Base-by-base conservation (phyloP, 768 basidiomycete species). In the Boletus vinaceobasis region DNA sequence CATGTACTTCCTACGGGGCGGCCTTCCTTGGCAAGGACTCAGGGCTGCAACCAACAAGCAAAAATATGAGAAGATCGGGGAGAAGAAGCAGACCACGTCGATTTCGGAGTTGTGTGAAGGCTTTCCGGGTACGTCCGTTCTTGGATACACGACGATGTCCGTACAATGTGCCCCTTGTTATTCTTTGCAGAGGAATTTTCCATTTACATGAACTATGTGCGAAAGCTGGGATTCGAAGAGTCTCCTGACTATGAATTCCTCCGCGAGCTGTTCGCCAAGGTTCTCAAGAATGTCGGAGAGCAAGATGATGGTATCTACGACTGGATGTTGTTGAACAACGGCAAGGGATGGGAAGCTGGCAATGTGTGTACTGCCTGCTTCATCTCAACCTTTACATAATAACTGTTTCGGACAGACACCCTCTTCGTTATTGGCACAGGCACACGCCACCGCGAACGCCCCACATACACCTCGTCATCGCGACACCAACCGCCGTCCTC, bases 51-150 rank as follows among this genome's bases (percentile, higher is more conserved):
- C 96, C 2, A 98, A 99, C 80, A 98, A 98, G 76, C 96, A 98
- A 72, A 98, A 98, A 76, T 99, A 99, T 70, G 97, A 99, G 75
- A 98, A 98, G 78, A 99, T 99, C 62, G 97, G 96, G 45, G 97
- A 97, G 77, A 98, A 98, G 82, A 99, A 93, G 75, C 96, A 98
- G 73, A 88, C 83, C 8, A 97, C 96, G 15, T 79, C 84, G 7
- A 98, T 99, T 63, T 77, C 83, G 26, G 96, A 99, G 70, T 76
- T 99, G 33, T 96, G 94, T 63, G 96, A 99, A 67, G 93, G 95
- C 32, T 98, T 96, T 76, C 96, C 97, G 59, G 93, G 94, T 59
- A 65, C 82, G 75, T 37, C 49, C 23, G 29, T 56, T 35, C 23
- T 46, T 44, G 33, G 43, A 40, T 52, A 27, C 51, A 29, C 27